Base-by-base conservation (phyloP, 768 basidiomycete genomes). In the Boletales sp. region DNA sequence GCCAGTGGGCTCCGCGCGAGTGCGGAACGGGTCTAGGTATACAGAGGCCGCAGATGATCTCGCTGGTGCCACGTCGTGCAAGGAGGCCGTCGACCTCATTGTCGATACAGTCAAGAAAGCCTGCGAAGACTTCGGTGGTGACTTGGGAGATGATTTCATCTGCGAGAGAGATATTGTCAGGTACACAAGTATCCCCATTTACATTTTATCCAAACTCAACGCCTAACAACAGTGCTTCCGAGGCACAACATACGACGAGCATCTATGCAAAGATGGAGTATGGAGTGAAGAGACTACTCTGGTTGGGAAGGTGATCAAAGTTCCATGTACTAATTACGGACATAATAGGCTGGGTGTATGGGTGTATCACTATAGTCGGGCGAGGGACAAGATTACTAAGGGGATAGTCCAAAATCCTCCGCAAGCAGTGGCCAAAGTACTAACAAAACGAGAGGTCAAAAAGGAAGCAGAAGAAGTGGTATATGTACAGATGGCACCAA, bases 261-360 rank as follows among this genome's bases (percentile, higher is more conserved):
- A 74, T 94, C 56, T 88, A 90, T 66, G 82, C 92, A 13, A 92
- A 93, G 71, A 87, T 95, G 82, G 94, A 97, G 62, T 92, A 95
- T 65, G 90, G 90, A 0, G 76, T 97, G 44, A 97, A 94, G 76
- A 75, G 92, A 55, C 71, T 95, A 63, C 69, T 95, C 51, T 95
- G 93, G 93, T 69, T 95, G 42, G 89, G 90, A 43, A 79, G 86
- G 55, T 90, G 58, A 66, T 54, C 44, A 8, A 40, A 43, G 9
- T 32, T 47, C 41, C 27, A 19, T 43, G 37, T 32, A 35, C 32
- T 50, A 13, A 51, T 49, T 62, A 61, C 41, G 45, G 43, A 53
- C 24, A 17, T 39, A 42, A 35, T 52, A 54, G 43, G 47, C 55
- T 45, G 46, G 47, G 13, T 61, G 48, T 57, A 51, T n/a, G n/a